Conservation (phyloP, 306 rosid species). For the Prunus mira region DNA sequence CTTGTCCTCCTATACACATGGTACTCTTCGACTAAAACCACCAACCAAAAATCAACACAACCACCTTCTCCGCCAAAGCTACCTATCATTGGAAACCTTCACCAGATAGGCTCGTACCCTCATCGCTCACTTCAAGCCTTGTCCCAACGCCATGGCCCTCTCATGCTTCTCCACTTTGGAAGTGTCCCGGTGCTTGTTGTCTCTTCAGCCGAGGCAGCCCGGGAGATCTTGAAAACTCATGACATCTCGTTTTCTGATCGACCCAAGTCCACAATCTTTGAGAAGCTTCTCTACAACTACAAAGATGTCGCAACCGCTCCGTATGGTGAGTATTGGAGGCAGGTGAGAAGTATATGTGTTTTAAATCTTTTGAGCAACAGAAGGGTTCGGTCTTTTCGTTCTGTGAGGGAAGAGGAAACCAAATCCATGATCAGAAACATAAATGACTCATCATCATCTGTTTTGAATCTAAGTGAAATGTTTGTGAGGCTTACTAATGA, state of each 20-base stretch:
- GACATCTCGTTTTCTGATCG: slow-evolving; percentile 29
- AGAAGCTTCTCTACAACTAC: slow-evolving; percentile 29
- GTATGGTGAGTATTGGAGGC: slow-evolving; percentile 53
- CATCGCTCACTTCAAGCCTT: slow-evolving; percentile 34
- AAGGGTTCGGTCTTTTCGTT: slow-evolving; percentile 33
- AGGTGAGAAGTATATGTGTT: slow-evolving; percentile 25
- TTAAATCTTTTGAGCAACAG: slow-evolving; percentile 34
- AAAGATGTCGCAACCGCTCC: slow-evolving; percentile 33
- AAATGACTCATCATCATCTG: background rate
- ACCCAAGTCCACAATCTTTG: slow-evolving; percentile 4
- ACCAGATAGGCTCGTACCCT: slow-evolving; percentile 39
- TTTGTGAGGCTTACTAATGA: slow-evolving; percentile 27
- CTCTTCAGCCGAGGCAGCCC: slow-evolving; percentile 37
- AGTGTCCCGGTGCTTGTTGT: slow-evolving; percentile 26
- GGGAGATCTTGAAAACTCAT: slow-evolving; percentile 41
- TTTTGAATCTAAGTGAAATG: slow-evolving; percentile 39
- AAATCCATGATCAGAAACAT: slow-evolving; percentile 25
- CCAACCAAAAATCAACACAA: slow-evolving; percentile 7
- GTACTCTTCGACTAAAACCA: background rate
- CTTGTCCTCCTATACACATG: slow-evolving; percentile 19
- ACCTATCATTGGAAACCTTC: slow-evolving; percentile 51
- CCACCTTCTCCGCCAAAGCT: slow-evolving; percentile 52
- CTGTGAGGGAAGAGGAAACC: slow-evolving; percentile 29
- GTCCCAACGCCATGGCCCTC: slow-evolving; percentile 38
- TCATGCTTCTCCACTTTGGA: slow-evolving; percentile 47